Evolutionary conservation across 1,284 basidiomycete species (phyloP), one percentile per base, ranked within the genome.

Genomic region (Vanrija pseudolonga): DNA sequence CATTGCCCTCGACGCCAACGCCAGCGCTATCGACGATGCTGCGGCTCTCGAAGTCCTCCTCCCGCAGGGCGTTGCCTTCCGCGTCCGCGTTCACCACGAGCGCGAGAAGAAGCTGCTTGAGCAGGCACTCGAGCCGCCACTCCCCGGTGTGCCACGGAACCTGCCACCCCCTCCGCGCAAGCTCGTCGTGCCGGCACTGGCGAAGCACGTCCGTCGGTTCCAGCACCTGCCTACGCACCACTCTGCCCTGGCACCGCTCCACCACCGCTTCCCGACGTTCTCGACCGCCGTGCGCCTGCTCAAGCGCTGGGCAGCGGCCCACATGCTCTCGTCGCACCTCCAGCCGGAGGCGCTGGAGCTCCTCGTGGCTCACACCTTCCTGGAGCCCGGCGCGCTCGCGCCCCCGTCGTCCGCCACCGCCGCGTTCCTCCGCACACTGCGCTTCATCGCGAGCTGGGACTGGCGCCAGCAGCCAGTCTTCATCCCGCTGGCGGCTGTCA

Each of bases 251-350:
- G 83, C 86, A 1, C 84, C 88, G 2, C 78, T 98, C 37, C 85
- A 85, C 49, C 90, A 96, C 70, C 84, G 84, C 45, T 88, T 85
- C 68, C 77, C 85, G 0, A 87, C 90, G 6, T 96, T 87, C 69
- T 81, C 90, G 2, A 85, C 87, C 6, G 93, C 93, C 0, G 87
- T 89, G 19, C 82, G 96, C 24, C 80, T 98, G 20, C 83, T 90
- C 40, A 95, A 98, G 77, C 83, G 96, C 47, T 99, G 96, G 96
- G 77, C 98, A 45, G 83, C 87, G 0, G 80, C 87, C 2, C 96
- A 98, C 74, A 90, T 95, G 87, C 82, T 98, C 20, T 80, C 90
- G 17, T 83, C 85, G 50, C 61, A 60, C n/a, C 80, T 90, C 38
- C 93, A 97, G 72, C 82, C 85, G 52, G 63, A 65, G 32, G 84